A percentile compares a stretch with the other conserved stretches of the same genome.
These are phyloP conservation scores for Nephelium lappaceum DNA, from an alignment of 345 rosid species.

Conservation along the genomic window DNA sequence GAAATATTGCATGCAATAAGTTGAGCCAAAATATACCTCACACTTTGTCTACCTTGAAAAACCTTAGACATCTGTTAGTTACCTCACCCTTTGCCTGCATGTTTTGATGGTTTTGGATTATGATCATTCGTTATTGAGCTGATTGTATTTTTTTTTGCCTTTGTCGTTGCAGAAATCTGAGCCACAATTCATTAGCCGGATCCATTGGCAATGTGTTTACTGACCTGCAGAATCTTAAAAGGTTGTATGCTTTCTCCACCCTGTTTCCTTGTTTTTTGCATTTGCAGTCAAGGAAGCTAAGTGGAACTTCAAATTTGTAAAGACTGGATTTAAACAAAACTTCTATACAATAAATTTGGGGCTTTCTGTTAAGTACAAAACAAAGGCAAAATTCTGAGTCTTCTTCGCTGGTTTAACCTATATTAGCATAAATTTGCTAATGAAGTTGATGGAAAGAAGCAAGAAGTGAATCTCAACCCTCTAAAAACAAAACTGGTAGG, in stretches of 20 bases:
- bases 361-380: background rate
- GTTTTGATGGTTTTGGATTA: conserved; percentile 1
- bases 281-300: too few relatives aligned
- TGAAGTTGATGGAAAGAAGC: background rate
- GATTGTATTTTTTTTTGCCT: background rate
- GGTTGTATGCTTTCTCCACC: conserved; percentile 57
- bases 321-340: background rate
- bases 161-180: conserved; percentile 66
- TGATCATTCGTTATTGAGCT: background rate
- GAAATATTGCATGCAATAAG: conserved; percentile 79
- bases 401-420: background rate
- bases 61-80: conserved; percentile 71
- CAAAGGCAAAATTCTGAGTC: conserved; percentile 11
- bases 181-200: conserved; percentile 79
- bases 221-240: conserved; percentile 62
- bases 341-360: background rate
- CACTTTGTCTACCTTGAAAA: conserved; percentile 56
- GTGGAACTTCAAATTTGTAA: too few relatives aligned
- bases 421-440: background rate
- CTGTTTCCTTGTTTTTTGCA: background rate
- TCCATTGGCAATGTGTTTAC: conserved; percentile 82
- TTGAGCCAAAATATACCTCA: conserved; percentile 68
- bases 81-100: conserved; percentile 9
- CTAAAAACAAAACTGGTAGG: background rate
- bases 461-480: background rate